Conservation (phyloP, 306 rosid species). For the Gastrolobium bilobum region DNA sequence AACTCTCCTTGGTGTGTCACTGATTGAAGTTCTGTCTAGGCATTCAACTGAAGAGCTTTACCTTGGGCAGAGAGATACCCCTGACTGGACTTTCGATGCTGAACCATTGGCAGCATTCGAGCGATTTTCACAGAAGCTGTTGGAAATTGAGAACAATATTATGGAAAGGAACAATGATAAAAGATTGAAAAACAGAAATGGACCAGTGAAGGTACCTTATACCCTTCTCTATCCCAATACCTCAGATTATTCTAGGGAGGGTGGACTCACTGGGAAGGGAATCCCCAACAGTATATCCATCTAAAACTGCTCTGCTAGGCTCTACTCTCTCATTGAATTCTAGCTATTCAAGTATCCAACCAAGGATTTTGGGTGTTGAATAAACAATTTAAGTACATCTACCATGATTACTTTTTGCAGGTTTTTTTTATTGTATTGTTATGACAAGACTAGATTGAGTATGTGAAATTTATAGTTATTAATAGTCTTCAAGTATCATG, state of each 20-base stretch:
- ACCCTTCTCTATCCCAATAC: slow-evolving; percentile 86
- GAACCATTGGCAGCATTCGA: slow-evolving; percentile 71
- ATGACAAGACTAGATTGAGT: slow-evolving; percentile 12
- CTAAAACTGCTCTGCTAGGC: slow-evolving; percentile 21
- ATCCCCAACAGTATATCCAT: slow-evolving; percentile 94
- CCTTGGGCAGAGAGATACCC: slow-evolving; percentile 81
- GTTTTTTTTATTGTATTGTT: background rate
- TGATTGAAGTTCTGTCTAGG: slow-evolving; percentile 82
- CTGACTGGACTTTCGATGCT: slow-evolving; percentile 73
- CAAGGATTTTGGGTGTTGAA: background rate
- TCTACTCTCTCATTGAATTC: background rate
- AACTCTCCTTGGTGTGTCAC: slow-evolving; percentile 85
- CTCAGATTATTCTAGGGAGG: slow-evolving; percentile 67
- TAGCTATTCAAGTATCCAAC: slow-evolving; percentile 1
- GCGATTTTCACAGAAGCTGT: slow-evolving; percentile 62
- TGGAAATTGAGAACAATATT: slow-evolving; percentile 70
- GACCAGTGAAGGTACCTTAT: slow-evolving; percentile 78
- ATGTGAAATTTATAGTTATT: slow-evolving; percentile 6
- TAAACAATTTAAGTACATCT: background rate
- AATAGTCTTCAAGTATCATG: background rate
- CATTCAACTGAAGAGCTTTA: slow-evolving; percentile 91
- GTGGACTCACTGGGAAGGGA: slow-evolving; percentile 94
- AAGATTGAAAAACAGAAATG: slow-evolving; percentile 79
- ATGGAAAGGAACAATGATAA: slow-evolving; percentile 63
- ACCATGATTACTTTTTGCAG: background rate